Conservation (phyloP, 2,329 filamentous ascomycete genomes). For the Neonectria sp. region DNA sequence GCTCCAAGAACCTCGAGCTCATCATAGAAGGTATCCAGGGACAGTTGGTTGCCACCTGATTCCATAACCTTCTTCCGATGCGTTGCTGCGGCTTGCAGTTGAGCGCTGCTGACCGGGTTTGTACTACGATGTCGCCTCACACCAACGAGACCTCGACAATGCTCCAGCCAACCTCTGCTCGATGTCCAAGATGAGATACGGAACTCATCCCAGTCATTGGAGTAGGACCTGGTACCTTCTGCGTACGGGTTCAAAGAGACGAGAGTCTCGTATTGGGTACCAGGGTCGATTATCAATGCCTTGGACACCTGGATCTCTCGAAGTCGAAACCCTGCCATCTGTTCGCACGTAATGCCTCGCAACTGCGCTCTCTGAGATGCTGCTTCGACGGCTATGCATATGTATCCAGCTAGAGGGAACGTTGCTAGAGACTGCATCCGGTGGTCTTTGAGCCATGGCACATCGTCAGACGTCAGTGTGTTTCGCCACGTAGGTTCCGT, state of each 20-base stretch:
- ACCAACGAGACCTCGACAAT: slow-evolving; percentile 69
- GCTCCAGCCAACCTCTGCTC: slow-evolving; percentile 69
- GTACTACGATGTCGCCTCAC: slow-evolving; percentile 46
- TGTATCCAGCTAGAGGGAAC: slow-evolving; percentile 68
- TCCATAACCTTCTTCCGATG: slow-evolving; percentile 30
- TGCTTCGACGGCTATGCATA: slow-evolving; percentile 67
- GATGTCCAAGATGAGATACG: slow-evolving; percentile 68
- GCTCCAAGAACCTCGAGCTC: slow-evolving; percentile 47
- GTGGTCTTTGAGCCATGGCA: slow-evolving; percentile 73
- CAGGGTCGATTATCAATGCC: slow-evolving; percentile 47
- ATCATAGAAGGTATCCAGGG: slow-evolving; percentile 42
- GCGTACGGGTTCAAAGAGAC: slow-evolving; percentile 46
- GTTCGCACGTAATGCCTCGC: slow-evolving; percentile 38
- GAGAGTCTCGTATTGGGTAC: slow-evolving; percentile 44
- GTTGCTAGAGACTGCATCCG: slow-evolving; percentile 69
- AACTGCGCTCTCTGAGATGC: slow-evolving; percentile 53
- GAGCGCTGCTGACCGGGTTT: slow-evolving; percentile 43
- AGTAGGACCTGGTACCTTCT: slow-evolving; percentile 50
- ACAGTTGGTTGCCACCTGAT: slow-evolving; percentile 21
- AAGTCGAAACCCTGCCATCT: slow-evolving; percentile 37
- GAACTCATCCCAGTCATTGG: slow-evolving; percentile 69
- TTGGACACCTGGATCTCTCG: slow-evolving; percentile 48
- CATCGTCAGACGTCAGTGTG: slow-evolving; percentile 61
- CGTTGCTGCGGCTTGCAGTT: slow-evolving; percentile 24
- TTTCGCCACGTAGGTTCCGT: slow-evolving; percentile 66